These are phyloP conservation scores for Sherardia arvensis DNA, from an alignment of 257 asterid species.

Conservation along the genomic window DNA sequence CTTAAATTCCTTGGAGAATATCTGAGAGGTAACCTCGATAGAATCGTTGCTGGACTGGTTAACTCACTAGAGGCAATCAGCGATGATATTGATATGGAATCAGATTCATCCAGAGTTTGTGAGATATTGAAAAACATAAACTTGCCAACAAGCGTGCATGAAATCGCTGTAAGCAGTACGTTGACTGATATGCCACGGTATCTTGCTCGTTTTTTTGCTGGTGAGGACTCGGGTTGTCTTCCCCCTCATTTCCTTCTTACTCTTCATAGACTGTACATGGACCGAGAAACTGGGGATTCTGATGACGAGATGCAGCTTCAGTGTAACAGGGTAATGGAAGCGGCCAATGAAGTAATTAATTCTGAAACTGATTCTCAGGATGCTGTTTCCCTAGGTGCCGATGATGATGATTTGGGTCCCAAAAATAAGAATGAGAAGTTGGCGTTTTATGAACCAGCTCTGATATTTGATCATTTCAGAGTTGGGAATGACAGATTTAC, in stretches of 20 bases:
- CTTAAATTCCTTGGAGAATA: constrained; percentile 41
- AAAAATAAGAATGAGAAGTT: constrained; percentile 17
- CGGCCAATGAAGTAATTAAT: constrained; percentile 24
- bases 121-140: constrained; percentile 34
- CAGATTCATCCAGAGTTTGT: constrained; percentile 23
- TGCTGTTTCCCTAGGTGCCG: constrained; percentile 52
- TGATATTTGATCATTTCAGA: constrained; percentile 23
- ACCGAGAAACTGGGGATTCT: too few relatives aligned
- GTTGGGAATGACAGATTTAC: constrained; percentile 22
- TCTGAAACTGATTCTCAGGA: constrained; percentile 19
- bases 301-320: constrained; percentile 27
- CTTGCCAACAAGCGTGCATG: constrained; percentile 58
- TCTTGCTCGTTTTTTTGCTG: constrained; percentile 34
- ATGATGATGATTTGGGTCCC: constrained; percentile 24
- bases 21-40: constrained; percentile 39
- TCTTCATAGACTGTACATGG: constrained; percentile 23
- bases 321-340: constrained; percentile 41
- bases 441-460: constrained; percentile 34
- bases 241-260: constrained; percentile 49
- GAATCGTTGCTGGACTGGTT: constrained; percentile 17
- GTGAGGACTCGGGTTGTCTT: constrained; percentile 28
- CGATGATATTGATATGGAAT: constrained; percentile 30
- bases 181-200: constrained; percentile 38
- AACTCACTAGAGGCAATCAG: constrained; percentile 21
- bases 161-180: constrained; percentile 45